Percentiles rank a stretch among this genome's conserved stretches.
phyloP scores from a whole-genome alignment of 2,329 filamentous ascomycete genomes.

The Sporothrix dimorphospora region DNA sequence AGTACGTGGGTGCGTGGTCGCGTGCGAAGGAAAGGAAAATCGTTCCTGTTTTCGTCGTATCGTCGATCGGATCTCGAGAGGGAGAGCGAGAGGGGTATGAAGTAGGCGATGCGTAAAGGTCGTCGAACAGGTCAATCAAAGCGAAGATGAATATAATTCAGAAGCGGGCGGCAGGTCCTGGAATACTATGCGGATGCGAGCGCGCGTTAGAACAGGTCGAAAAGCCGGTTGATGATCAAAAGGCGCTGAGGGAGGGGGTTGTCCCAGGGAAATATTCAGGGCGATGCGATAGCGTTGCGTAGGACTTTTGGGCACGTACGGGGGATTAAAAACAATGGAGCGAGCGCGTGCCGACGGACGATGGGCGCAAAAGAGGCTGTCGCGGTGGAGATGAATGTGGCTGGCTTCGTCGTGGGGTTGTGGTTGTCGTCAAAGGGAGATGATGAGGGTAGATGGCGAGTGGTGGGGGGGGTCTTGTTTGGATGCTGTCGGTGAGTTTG shows the following conservation, averaged over 20 bases:
- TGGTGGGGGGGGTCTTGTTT: not conserved
- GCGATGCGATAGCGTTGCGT: constrained; percentile 13
- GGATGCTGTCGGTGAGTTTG: constrained; percentile 25
- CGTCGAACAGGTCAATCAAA: not conserved
- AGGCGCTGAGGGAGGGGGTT: not conserved
- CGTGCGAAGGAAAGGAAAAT: not conserved
- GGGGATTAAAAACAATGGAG: not conserved
- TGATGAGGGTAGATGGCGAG: constrained; percentile 4
- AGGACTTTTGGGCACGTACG: constrained; percentile 23
- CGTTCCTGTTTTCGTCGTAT: not conserved
- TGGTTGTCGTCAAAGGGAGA: constrained; percentile 14
- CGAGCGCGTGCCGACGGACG: not conserved
- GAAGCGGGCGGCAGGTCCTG: not conserved
- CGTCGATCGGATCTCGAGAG: not conserved
- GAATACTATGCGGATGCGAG: not conserved
- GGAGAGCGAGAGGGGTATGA: not conserved
- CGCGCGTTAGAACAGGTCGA: constrained; percentile 11
- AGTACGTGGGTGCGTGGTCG: not conserved
- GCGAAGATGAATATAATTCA: not conserved
- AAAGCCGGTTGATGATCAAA: not conserved
- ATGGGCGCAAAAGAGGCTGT: not conserved
- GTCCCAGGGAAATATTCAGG: not conserved
- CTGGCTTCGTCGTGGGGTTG: constrained; percentile 12
- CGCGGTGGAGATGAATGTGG: constrained; percentile 17
- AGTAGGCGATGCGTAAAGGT: not conserved